Evolutionary conservation across 305 asterid genomes (phyloP), one percentile per base, ranked within the genome.

Genomic region (Fraxinus sp.): DNA sequence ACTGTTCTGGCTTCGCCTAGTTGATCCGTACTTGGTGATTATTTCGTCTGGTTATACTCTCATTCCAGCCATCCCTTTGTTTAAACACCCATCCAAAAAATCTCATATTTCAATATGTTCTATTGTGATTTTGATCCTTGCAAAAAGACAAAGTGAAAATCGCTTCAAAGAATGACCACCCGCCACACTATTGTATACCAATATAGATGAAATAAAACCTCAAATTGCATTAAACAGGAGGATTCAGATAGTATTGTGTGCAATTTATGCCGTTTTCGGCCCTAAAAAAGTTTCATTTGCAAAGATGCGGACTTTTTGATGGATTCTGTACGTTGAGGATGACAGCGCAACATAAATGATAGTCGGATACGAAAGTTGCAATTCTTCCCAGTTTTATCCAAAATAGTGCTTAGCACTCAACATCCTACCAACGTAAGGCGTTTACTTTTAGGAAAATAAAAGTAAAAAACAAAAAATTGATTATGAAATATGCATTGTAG

Each of bases 401-500:
- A 26, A 68, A 68, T 22, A 68, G 75, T 66, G 75, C 10, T 13
- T 1, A 68, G 8, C 75, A 10, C 75, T 26, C 35, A 55, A 46
- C 37, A 13, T 26, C 39, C 35, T 2, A 10, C 39, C 39, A 68
- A 68, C 20, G 22, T 10, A 66, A 66, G 73, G 78, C 81, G 85
- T 82, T 82, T 77, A 82, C 85, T 82, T 77, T 77, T 41, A 18
- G 41, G 5, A 16, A 46, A 26, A 35, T 3, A 6, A 13, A 68
- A 68, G 26, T 0, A 0, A 66, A 28, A 68, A 0, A 1, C 3
- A 0, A 66, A 28, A 68, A 0, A 1, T 33, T 77, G 32, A 75
- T 81, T 80, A 81, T 78, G 78, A 35, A 80, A 16, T 68, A 0
- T 55, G 7, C 75, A 75, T 13, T 81, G 55, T 81, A 59, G 64